Evolutionary conservation across 306 rosid genomes (phyloP), one percentile per base, ranked within the genome.

Genomic region (Medicago ruthenica): DNA sequence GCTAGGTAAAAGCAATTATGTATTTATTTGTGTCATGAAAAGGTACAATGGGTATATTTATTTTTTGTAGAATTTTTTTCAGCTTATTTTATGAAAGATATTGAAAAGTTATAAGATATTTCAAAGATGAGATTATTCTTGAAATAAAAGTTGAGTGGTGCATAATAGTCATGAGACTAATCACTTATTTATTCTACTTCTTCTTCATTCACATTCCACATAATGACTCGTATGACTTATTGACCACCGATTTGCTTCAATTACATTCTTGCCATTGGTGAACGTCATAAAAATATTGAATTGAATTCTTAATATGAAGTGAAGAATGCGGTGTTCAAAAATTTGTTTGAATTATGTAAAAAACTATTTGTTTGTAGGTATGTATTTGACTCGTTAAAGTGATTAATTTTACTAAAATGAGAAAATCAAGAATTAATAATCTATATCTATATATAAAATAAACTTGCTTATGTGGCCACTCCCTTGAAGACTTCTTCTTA

Each of bases 61-160:
- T 51, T 70, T 37, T 15, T 21, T 7, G 1, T 37, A 62, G 42
- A 80, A 77, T 60, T 68, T 80, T 80, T 80, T 73, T 67, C 61
- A 36, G 22, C 16, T 62, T 79, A 39, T 60, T 76, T 63, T 55
- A 21, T 39, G 10, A 72, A 75, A 79, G 11, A 82, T 78, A 64
- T 53, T 76, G 47, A 58, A 51, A 63, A 59, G 76, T 31, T 18
- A 15, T 21, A n/a, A 15, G 41, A 83, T 61, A 80, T 81, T 83
- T 75, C 34, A 53, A 57, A 48, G 31, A 76, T 21, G 50, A 44
- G 68, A 83, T 63, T 62, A 71, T 76, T 81, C 80, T 70, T 18
- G 58, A 71, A 67, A 55, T 67, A 34, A 77, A 74, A 84, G 72
- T 48, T 76, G 63, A 36, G 80, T 82, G 87, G 85, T 81, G 85